Percentiles rank a stretch among this genome's conserved stretches.
Evolutionary conservation across 2,329 filamentous ascomycete genomes (phyloP).

Genomic region (Paraphoma sp.): DNA sequence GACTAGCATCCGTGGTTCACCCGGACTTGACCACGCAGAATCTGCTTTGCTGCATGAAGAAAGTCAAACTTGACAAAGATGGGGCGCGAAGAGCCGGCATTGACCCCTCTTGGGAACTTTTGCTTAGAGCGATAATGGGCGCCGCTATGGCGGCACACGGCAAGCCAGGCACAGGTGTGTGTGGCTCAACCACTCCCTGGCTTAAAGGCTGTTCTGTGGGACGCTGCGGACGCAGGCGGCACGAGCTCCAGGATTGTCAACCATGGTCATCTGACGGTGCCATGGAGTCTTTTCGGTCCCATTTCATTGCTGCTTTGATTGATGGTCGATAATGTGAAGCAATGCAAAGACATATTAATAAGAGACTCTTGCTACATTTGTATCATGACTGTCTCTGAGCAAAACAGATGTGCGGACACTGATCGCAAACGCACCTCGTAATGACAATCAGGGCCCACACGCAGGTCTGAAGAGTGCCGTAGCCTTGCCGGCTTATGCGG

Average conservation of each 20-base stretch:
- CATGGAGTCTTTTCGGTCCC: slow-evolving; percentile 10
- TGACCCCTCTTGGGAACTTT: no score
- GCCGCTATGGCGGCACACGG: slow-evolving; percentile 2
- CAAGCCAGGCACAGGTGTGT: slow-evolving; percentile 6
- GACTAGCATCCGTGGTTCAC: slow-evolving; percentile 33
- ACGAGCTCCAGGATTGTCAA: slow-evolving; percentile 10
- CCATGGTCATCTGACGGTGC: slow-evolving; percentile 23
- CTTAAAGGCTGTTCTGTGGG: slow-evolving; percentile 11
- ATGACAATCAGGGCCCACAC: neutral
- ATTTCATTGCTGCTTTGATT: neutral
- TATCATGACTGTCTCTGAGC: neutral
- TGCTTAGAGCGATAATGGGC: neutral
- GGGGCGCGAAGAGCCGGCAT: no score
- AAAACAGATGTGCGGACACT: neutral
- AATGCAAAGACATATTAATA: no score
- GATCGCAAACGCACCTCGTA: neutral
- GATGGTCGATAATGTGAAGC: neutral
- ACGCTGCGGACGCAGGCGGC: slow-evolving; percentile 4
- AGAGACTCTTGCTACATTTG: no score
- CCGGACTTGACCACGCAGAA: slow-evolving; percentile 16
- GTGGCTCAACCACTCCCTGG: slow-evolving; percentile 14
- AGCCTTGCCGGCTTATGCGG: slow-evolving; percentile 21
- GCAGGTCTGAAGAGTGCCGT: slow-evolving; percentile 8
- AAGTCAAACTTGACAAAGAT: no score
- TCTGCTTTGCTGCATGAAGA: slow-evolving; percentile 1